phyloP scores from a whole-genome alignment of 768 basidiomycete genomes.

The Fomitopsis pulvina region DNA sequence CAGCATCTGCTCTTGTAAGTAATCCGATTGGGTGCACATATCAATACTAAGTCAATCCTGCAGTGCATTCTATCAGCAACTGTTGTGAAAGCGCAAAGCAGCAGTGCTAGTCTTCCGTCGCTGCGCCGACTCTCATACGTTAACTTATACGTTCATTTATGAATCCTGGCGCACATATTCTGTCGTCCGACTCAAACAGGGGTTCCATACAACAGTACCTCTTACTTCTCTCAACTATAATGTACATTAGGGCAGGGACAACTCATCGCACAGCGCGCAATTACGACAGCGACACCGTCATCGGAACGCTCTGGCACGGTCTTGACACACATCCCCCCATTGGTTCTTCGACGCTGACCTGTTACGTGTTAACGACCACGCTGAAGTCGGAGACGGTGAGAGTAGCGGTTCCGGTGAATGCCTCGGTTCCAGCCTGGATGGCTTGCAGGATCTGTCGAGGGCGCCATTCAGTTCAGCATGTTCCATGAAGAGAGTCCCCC shows the following conservation, averaged over 20 bases:
- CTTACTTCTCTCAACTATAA: too few relatives aligned
- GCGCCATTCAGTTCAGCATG: not conserved
- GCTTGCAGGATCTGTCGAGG: constrained; percentile 39
- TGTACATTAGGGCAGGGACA: not conserved
- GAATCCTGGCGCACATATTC: too few relatives aligned
- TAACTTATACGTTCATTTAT: too few relatives aligned
- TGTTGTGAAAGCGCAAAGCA: too few relatives aligned
- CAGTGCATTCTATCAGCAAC: too few relatives aligned
- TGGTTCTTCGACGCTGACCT: not conserved
- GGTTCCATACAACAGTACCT: too few relatives aligned
- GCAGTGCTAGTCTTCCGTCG: too few relatives aligned
- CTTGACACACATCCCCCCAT: not conserved
- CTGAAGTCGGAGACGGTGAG: constrained; percentile 36
- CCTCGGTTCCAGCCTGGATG: constrained; percentile 50
- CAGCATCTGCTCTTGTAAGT: too few relatives aligned
- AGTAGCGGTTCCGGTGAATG: constrained; percentile 44
- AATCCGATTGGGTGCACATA: too few relatives aligned
- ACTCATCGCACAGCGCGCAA: not conserved
- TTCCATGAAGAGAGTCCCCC: not conserved
- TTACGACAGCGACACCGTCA: not conserved
- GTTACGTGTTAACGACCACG: constrained; percentile 27
- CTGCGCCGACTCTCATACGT: too few relatives aligned
- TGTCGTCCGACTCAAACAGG: too few relatives aligned
- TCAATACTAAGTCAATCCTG: too few relatives aligned
- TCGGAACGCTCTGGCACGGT: not conserved